phyloP scores from a whole-genome alignment of 345 rosid genomes.

The Linum lewisii region DNA sequence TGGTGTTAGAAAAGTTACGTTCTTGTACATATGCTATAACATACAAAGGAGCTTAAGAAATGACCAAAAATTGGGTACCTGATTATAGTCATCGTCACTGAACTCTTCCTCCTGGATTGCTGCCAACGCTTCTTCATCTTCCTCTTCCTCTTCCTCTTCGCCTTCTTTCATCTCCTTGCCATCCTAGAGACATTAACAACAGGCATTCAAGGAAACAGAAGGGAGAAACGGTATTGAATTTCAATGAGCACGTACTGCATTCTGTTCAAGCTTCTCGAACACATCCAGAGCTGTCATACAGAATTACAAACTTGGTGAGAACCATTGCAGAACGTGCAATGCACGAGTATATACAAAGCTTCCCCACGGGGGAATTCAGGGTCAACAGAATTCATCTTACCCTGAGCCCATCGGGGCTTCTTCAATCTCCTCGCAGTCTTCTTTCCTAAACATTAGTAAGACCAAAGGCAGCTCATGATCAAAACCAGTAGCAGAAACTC shows the following conservation, averaged over 20 bases:
- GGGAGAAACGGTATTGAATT: background rate
- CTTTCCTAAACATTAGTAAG: conserved; percentile 20
- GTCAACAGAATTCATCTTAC: background rate
- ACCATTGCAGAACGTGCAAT: background rate
- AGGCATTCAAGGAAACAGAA: background rate
- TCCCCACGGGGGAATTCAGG: background rate
- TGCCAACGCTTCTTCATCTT: conserved; percentile 18
- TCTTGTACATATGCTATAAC: too few relatives aligned
- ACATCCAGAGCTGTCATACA: conserved; percentile 23
- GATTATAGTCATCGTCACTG: conserved; percentile 45
- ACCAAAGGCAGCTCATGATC: background rate
- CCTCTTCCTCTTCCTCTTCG: conserved; percentile 28
- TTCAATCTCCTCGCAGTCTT: conserved; percentile 17
- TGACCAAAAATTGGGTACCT: conserved; percentile 21
- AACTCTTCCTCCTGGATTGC: conserved; percentile 23
- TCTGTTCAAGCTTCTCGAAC: conserved; percentile 37
- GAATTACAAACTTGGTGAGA: background rate
- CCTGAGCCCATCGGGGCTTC: conserved; percentile 36
- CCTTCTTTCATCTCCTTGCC: conserved; percentile 28
- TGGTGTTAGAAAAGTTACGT: background rate
- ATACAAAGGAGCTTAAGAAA: background rate
- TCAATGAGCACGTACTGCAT: conserved; percentile 2
- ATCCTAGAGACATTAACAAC: conserved; percentile 4
- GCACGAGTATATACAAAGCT: background rate
- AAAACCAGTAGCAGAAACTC: background rate